These are phyloP conservation scores for Metarhizium anisopliae DNA, from an alignment of 2,329 filamentous ascomycete species.

Conservation along the genomic window DNA sequence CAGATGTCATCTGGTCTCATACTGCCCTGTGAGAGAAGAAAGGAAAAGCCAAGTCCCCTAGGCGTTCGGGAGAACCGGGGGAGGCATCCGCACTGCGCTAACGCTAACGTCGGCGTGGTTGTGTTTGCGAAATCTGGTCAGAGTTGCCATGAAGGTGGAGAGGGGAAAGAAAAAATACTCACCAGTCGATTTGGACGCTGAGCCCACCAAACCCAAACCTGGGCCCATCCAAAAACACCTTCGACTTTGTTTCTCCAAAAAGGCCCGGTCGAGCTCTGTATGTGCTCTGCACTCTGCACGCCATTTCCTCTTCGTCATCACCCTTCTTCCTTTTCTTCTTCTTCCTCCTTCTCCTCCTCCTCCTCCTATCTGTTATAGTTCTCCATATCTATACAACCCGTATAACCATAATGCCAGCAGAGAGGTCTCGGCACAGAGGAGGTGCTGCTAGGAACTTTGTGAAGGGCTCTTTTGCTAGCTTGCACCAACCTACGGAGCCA, in stretches of 20 bases:
- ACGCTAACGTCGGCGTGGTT: constrained; percentile 7
- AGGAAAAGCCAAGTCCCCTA: background rate
- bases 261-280: no score
- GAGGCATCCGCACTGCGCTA: constrained; percentile 9
- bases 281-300: no score
- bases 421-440: background rate
- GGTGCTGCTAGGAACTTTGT: no score
- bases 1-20: background rate
- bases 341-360: no score
- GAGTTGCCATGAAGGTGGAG: constrained; percentile 4
- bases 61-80: constrained; percentile 5
- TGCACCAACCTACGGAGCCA: background rate
- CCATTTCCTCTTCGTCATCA: no score
- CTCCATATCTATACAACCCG: background rate
- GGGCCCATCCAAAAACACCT: background rate
- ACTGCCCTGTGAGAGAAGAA: background rate
- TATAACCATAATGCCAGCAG: background rate
- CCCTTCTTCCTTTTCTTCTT: no score
- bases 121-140: constrained; percentile 4
- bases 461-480: background rate
- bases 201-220: background rate
- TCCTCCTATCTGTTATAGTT: background rate
- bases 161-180: background rate
- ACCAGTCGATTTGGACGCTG: background rate
- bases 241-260: background rate